Evolutionary conservation across 1,284 basidiomycete species (phyloP), one percentile per base, ranked within the genome.

Genomic region (Ceratobasidium sp.): DNA sequence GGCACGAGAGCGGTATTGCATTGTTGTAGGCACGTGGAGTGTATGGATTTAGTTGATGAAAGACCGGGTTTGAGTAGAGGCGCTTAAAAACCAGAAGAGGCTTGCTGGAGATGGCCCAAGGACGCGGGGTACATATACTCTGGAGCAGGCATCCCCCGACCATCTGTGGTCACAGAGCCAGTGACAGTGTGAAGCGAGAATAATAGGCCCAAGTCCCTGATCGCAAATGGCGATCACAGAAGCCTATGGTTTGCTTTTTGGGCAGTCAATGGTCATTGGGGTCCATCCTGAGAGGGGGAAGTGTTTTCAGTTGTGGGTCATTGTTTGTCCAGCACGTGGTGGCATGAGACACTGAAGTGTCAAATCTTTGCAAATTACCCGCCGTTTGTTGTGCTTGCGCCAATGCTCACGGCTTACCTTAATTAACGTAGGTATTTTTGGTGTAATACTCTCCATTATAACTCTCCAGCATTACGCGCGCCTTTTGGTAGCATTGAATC

Each of bases 1-100:
- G 60, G 60, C 49, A 35, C 60, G 60, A 47, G 60, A 65, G 32
- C 60, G 60, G 60, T 52, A 65, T 47, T 65, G 60, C 60, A 65
- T 65, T 65, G 60, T 65, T 27, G 27, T 4, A 52, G 49, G 22
- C 35, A 53, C 43, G 49, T 65, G 60, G 35, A 49, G 29, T 38
- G n/a, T 15, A 25, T 20, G 27, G 17, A 45, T 42, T 8, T 13
- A 52, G 25, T 38, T 52, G 47, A 53, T 52, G 58, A 32, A 25
- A 34, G 49, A 29, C 12, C 25, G 15, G 56, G 29, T 10, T 34
- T 2, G 49, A 12, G 57, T 31, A 22, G 47, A 62, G 27, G 20
- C 17, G 47, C 29, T 58, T 47, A 42, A 47, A 32, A 43, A 27
- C 35, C 25, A 47, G 58, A 32, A 50, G 60, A 35, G 49, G 35